Base-by-base conservation (phyloP, 2,329 filamentous ascomycete species). In the Trichoderma gracile region DNA sequence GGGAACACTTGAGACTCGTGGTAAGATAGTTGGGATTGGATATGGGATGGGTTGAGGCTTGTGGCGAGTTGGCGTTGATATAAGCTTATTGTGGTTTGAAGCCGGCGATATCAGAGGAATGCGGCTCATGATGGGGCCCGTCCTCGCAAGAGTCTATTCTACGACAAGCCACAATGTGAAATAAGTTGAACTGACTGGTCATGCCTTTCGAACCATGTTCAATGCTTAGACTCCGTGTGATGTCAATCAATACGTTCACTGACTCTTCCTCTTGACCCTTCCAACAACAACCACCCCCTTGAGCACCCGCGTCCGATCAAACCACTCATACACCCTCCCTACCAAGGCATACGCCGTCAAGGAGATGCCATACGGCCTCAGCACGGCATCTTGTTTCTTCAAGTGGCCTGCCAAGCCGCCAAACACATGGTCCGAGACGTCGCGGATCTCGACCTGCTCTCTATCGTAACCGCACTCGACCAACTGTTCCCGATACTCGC, bases 361-460 rank as follows among this genome's bases (percentile, higher is more conserved):
- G 0, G 74, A 73, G 33, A 79, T 72, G 0, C 77, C 76, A 14
- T 78, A 77, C 25, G 71, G 71, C 15, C 69, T 69, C 38, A 79
- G 64, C 0, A 73, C 70, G 7, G 67, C 64, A 15, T 77, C 74
- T 45, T 79, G 78, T 7, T 63, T 64, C 19, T 71, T 69, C 27
- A 87, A 71, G 63, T 80, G 84, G 1, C 59, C 68, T 4, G 80
- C 77, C 17, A 87, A 70, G 0, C 82, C 82, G 0, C 72, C 67
- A 68, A 87, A 87, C 0, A 86, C 83, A 66, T 84, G 72, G 5
- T 79, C 75, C 2, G 84, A 83, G 19, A 87, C 75, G 68, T 87
- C 84, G 17, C 73, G 72, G 1, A 85, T 76, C 27, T 73, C 72
- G 47, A 85, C 80, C 7, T 67, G 64, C 0, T 74, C 71, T 3